Conservation (phyloP, 176 grass and related monocot genomes). For the Urochloa ruziziensis region DNA sequence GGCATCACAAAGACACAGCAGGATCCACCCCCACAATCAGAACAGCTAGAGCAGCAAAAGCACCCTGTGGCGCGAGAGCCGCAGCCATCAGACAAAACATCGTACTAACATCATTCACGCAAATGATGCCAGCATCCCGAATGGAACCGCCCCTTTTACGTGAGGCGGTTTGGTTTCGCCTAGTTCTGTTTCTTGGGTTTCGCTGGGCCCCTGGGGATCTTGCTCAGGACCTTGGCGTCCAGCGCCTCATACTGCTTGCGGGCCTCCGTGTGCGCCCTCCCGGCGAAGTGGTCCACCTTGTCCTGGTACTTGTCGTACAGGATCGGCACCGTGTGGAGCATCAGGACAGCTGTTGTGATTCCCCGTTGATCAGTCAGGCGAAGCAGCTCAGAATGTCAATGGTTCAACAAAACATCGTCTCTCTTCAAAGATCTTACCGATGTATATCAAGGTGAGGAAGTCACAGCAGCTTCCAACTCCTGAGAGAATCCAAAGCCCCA, state of each 20-base stretch:
- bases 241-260: slow-evolving; percentile 67
- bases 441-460: slow-evolving; percentile 86
- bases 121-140: neutral
- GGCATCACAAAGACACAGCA: neutral
- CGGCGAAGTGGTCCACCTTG: slow-evolving; percentile 68
- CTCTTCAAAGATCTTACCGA: slow-evolving; percentile 51
- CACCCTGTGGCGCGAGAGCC: neutral
- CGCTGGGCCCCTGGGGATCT: slow-evolving; percentile 52
- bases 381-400: neutral
- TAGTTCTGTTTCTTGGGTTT: slow-evolving; percentile 71
- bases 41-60: neutral
- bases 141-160: neutral
- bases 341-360: slow-evolving; percentile 37
- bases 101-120: neutral
- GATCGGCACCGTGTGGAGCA: slow-evolving; percentile 72
- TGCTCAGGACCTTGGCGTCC: slow-evolving; percentile 68
- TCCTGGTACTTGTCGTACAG: slow-evolving; percentile 91
- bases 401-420: neutral
- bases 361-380: neutral
- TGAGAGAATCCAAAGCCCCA: slow-evolving; percentile 75
- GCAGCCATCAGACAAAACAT: neutral
- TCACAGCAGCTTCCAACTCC: slow-evolving; percentile 62
- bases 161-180: neutral
- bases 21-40: neutral
- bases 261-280: slow-evolving; percentile 54